Base-by-base conservation (phyloP, 73 alveolate genomes). In the Durusdinium trenchii region DNA sequence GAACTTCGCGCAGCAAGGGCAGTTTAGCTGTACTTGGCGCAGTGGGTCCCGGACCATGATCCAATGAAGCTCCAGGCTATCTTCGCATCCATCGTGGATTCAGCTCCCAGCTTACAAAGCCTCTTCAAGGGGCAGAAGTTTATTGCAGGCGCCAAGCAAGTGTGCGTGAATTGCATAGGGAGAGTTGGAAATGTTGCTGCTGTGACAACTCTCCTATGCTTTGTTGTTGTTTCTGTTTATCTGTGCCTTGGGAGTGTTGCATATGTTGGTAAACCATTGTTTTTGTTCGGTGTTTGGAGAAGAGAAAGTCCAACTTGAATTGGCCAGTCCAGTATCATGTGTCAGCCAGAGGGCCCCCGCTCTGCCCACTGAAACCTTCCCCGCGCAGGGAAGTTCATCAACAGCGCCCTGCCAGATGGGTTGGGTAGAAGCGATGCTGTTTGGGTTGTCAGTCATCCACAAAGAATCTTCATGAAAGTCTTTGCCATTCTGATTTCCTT, bases 11-110 rank as follows among this genome's bases (percentile, higher is more conserved):
- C 9, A 54, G 20, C 9, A 54, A 12, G 64, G 64, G 64, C 9
- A 54, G 9, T 20, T 20, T 20, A 54, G 9, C 20, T 54, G 9
- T 54, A 12, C 28, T 54, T 54, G 9, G 9, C 20, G 64, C 64
- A 9, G 20, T 54, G 64, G 64, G 28, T 20, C 64, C 64, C 64
- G 64, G 64, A 20, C 64, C 9, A 54, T 12, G 28, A 9, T 12
- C 64, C 64, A 54, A 20, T 54, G 9, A 54, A n/a, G n/a, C n/a
- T n/a, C 48, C 73, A 89, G 96, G 96, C 96, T 18, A 78, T 89
- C 81, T 89, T 89, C n/a, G 96, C 96, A 4, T 23, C 47, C 84
- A 62, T 89, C 51, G 52, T 89, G 32, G 86, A 62, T 14, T 35
- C 96, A 69, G 96, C 96, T 1, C 96, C 96, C 26, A 40, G 69